Evolutionary conservation across 176 grass and related monocot genomes (phyloP).

Genomic region (Canna indica): DNA sequence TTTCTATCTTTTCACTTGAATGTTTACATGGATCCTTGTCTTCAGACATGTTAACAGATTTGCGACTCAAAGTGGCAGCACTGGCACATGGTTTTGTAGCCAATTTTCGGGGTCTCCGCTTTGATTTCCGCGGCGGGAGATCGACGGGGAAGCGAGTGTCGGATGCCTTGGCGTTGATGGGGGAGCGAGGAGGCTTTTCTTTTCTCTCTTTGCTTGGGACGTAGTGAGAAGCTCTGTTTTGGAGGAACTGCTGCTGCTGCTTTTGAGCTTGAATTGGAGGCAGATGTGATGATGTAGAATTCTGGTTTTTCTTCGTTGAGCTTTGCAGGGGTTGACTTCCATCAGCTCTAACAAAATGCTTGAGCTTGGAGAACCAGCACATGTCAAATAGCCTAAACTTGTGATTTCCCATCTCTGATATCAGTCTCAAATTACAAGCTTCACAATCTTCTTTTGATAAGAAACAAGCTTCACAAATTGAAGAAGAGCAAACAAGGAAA

Average conservation of each 20-base stretch:
- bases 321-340: background rate
- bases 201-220: constrained; percentile 16
- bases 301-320: background rate
- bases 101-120: constrained; percentile 7
- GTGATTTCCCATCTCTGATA: background rate
- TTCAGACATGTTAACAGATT: background rate
- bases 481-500: background rate
- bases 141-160: constrained; percentile 19
- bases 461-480: background rate
- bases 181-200: constrained; percentile 6
- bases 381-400: background rate
- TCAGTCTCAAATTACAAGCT: background rate
- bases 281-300: background rate
- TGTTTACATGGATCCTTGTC: no score
- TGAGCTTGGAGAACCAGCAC: background rate
- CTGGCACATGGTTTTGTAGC: background rate
- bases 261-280: background rate
- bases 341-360: background rate
- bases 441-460: no score
- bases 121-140: constrained; percentile 10
- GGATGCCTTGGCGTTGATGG: constrained; percentile 10
- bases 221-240: constrained; percentile 34
- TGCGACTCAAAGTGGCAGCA: background rate
- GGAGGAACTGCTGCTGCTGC: constrained; percentile 4
- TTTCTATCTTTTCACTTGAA: no score